phyloP scores from a whole-genome alignment of 257 asterid genomes.

The Paulownia fortunei region DNA sequence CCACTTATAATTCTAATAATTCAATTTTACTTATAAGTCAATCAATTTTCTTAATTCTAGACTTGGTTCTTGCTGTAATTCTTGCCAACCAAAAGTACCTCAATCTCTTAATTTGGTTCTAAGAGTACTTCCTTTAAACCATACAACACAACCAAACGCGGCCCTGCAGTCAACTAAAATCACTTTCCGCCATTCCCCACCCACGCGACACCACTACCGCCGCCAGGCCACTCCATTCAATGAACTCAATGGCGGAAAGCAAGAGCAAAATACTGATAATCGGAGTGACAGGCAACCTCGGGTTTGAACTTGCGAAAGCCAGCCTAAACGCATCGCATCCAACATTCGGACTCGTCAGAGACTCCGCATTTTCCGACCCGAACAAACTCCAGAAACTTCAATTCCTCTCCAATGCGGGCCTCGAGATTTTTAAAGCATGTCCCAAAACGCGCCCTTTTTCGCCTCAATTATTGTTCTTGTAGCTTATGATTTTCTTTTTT shows the following conservation, averaged over 20 bases:
- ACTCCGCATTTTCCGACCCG: slow-evolving; percentile 72
- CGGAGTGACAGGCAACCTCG: slow-evolving; percentile 86
- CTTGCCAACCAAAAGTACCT: no score
- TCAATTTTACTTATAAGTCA: no score
- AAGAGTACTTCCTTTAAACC: not conserved
- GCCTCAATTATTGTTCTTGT: not conserved
- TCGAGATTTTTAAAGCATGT: slow-evolving; percentile 57
- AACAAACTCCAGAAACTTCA: slow-evolving; percentile 57
- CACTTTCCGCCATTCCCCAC: not conserved
- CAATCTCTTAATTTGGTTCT: no score
- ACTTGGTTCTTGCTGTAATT: no score
- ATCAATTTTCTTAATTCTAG: no score
- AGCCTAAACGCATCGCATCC: slow-evolving; percentile 70
- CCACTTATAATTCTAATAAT: no score
- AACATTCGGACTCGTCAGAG: slow-evolving; percentile 84
- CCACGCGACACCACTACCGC: slow-evolving; percentile 20
- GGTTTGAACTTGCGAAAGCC: slow-evolving; percentile 81
- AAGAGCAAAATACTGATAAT: slow-evolving; percentile 73
- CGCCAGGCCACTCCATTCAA: not conserved
- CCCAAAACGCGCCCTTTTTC: not conserved
- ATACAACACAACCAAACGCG: not conserved
- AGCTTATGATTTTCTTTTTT: not conserved
- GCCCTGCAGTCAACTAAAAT: not conserved
- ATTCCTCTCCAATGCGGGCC: slow-evolving; percentile 58
- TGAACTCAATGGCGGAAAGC: slow-evolving; percentile 39